phyloP scores from a whole-genome alignment of 176 grass and related monocot genomes.

The Avena insularis region DNA sequence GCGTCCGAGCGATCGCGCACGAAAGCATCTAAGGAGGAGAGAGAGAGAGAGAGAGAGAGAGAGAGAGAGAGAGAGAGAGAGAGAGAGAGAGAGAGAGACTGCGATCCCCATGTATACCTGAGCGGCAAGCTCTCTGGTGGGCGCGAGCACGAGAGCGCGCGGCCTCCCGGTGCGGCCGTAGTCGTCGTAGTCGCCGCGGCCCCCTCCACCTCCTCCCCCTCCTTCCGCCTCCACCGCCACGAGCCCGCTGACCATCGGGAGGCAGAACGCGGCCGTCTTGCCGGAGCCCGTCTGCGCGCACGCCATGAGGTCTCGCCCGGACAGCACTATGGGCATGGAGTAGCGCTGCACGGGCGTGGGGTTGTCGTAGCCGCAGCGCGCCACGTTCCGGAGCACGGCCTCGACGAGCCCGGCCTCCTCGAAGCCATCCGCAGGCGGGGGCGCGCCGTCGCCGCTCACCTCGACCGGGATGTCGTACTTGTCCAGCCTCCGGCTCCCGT shows the following conservation, averaged over 20 bases:
- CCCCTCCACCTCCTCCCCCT: background rate
- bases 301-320: slow-evolving; percentile 74
- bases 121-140: slow-evolving; percentile 74
- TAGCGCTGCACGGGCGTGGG: slow-evolving; percentile 86
- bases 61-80: no score
- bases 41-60: no score
- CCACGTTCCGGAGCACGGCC: slow-evolving; percentile 64
- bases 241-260: slow-evolving; percentile 60
- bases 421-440: slow-evolving; percentile 58
- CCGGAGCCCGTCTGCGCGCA: slow-evolving; percentile 91
- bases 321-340: slow-evolving; percentile 67
- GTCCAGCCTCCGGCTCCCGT: slow-evolving; percentile 35
- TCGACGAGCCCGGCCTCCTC: slow-evolving; percentile 58
- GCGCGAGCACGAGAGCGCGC: slow-evolving; percentile 68
- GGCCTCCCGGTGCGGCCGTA: slow-evolving; percentile 44
- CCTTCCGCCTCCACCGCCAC: background rate
- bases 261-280: slow-evolving; percentile 90
- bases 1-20: background rate
- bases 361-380: slow-evolving; percentile 57
- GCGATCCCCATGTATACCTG: slow-evolving; percentile 48
- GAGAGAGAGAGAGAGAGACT: background rate
- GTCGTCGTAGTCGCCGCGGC: background rate
- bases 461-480: slow-evolving; percentile 81
- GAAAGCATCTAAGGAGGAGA: background rate
- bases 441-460: slow-evolving; percentile 60